Conservation (phyloP, 345 rosid genomes). For the Durio zibethinus region DNA sequence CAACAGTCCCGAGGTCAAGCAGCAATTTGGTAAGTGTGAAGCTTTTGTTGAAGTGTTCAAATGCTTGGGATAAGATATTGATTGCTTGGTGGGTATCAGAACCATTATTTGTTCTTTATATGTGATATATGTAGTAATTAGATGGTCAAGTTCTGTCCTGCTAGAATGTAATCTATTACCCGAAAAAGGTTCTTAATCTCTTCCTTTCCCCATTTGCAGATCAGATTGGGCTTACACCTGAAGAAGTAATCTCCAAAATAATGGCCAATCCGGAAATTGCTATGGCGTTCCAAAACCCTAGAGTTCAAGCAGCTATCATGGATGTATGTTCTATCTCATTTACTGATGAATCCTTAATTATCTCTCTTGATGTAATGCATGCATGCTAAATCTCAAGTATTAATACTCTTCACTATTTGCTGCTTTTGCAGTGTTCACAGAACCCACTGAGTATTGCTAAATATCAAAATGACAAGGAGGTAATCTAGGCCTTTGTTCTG, state of each 20-base stretch:
- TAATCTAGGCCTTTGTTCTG: constrained; percentile 16
- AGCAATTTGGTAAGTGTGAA: constrained; percentile 78
- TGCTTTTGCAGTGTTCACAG: constrained; percentile 80
- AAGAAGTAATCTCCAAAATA: constrained; percentile 86
- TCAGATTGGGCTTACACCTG: constrained; percentile 95
- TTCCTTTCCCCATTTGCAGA: constrained; percentile 41
- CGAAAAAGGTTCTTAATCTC: not conserved
- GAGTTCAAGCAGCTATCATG: constrained; percentile 92
- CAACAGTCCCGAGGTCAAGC: constrained; percentile 88
- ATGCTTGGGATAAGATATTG: not conserved
- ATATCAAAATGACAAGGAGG: constrained; percentile 99
- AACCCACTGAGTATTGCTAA: constrained; percentile 84
- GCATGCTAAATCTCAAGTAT: not conserved
- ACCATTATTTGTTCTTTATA: not conserved
- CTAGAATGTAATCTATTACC: not conserved
- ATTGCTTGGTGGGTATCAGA: not conserved
- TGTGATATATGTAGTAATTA: not conserved
- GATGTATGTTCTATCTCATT: constrained; percentile 50
- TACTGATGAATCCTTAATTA: not conserved
- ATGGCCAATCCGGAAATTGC: constrained; percentile 97
- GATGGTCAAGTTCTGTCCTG: not conserved
- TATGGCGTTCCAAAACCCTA: constrained; percentile 91
- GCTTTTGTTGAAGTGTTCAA: not conserved
- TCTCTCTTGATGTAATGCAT: not conserved
- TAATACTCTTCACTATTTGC: constrained; percentile 12